These are phyloP conservation scores for Taphrina deformans DNA, from an alignment of 1,139 yeast species.

Conservation along the genomic window DNA sequence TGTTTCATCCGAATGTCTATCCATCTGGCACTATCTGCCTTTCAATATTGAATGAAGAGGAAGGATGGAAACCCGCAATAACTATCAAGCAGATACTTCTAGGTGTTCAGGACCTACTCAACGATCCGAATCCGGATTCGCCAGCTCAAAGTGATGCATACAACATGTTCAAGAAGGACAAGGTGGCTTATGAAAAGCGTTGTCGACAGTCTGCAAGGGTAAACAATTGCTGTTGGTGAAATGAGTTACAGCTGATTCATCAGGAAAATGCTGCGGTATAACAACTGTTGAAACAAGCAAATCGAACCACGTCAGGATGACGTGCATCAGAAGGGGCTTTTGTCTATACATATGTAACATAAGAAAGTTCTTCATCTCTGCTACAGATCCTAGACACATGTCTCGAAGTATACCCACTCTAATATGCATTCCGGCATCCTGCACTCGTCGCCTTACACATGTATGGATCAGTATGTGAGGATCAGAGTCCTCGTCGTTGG, in stretches of 20 bases:
- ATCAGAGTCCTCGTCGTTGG: too few relatives aligned
- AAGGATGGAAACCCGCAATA: slow-evolving; percentile 98
- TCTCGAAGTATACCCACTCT: too few relatives aligned
- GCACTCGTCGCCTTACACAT: too few relatives aligned
- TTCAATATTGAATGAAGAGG: slow-evolving; percentile 88
- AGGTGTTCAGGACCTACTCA: slow-evolving; percentile 89
- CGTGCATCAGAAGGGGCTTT: too few relatives aligned
- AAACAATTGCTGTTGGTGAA: neutral
- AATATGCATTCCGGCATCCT: too few relatives aligned
- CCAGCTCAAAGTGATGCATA: slow-evolving; percentile 99
- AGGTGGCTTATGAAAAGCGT: slow-evolving; percentile 61
- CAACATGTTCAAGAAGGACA: slow-evolving; percentile 63
- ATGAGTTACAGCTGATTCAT: neutral
- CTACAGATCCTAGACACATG: too few relatives aligned
- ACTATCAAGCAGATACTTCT: slow-evolving; percentile 83
- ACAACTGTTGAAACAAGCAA: too few relatives aligned
- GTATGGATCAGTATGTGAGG: too few relatives aligned
- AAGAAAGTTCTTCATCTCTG: too few relatives aligned
- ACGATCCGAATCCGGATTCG: slow-evolving; percentile 87
- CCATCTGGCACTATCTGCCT: slow-evolving; percentile 96
- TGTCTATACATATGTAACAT: neutral
- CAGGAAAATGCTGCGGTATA: slow-evolving; percentile 12
- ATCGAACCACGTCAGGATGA: neutral
- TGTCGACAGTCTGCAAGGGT: slow-evolving; percentile 32
- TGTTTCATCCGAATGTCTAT: slow-evolving; percentile 94